Evolutionary conservation across 2,329 filamentous ascomycete species (phyloP).

Genomic region (Pyrenochaeta sp.): DNA sequence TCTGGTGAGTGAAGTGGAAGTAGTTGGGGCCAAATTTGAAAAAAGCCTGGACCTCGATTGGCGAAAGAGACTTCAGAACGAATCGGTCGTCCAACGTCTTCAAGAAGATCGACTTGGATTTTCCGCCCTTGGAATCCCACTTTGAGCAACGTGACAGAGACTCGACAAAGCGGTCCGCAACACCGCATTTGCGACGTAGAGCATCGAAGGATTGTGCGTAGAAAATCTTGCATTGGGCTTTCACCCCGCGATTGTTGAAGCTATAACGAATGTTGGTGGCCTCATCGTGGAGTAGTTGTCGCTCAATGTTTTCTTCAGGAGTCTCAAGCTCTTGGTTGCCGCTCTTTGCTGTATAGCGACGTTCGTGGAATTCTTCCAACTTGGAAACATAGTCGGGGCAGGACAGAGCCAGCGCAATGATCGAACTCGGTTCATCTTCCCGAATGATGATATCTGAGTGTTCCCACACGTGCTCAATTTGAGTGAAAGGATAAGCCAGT

Average conservation of each 20-base stretch:
- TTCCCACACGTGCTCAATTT: slow-evolving; percentile 92
- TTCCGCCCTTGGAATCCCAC: slow-evolving; percentile 97
- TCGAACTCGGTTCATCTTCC: slow-evolving; percentile 95
- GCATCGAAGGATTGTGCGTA: slow-evolving; percentile 98
- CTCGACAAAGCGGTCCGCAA: slow-evolving; percentile 92
- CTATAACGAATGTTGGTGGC: slow-evolving; percentile 96
- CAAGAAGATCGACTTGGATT: slow-evolving; percentile 95
- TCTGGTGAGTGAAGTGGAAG: slow-evolving; percentile 96
- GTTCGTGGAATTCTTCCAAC: slow-evolving; percentile 69
- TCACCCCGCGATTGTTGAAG: slow-evolving; percentile 90
- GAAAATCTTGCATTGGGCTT: slow-evolving; percentile 98
- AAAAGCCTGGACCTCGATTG: slow-evolving; percentile 92
- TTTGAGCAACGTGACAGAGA: slow-evolving; percentile 94
- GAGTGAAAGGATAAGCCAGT: slow-evolving; percentile 83
- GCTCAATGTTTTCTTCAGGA: slow-evolving; percentile 78
- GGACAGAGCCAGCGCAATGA: slow-evolving; percentile 91
- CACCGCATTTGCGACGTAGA: slow-evolving; percentile 87
- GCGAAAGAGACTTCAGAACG: slow-evolving; percentile 88
- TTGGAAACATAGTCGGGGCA: slow-evolving; percentile 88
- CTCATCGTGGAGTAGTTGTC: slow-evolving; percentile 81
- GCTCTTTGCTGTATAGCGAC: slow-evolving; percentile 25
- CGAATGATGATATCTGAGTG: slow-evolving; percentile 97
- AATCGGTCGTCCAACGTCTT: slow-evolving; percentile 96
- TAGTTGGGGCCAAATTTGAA: slow-evolving; percentile 95
- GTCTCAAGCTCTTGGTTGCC: slow-evolving; percentile 29